Percentiles rank a stretch among this genome's conserved stretches.
These are phyloP conservation scores for Viola odorata DNA, from an alignment of 345 rosid species.

Conservation along the genomic window DNA sequence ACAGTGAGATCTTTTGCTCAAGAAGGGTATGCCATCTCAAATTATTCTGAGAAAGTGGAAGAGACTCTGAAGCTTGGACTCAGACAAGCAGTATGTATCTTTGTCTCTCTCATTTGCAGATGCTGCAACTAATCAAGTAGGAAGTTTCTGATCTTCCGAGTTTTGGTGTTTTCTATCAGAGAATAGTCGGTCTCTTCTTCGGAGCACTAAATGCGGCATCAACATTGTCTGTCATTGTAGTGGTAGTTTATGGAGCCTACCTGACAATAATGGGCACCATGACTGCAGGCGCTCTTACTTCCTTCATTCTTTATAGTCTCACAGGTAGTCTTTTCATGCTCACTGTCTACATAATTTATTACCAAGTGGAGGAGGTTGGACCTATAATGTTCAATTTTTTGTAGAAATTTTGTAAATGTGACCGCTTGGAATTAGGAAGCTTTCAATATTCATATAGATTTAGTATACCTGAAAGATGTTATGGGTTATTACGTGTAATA, in stretches of 20 bases:
- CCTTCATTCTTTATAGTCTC: slow-evolving; percentile 94
- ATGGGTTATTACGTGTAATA: neutral
- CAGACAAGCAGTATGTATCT: slow-evolving; percentile 69
- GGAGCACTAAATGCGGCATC: slow-evolving; percentile 90
- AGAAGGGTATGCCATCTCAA: slow-evolving; percentile 59
- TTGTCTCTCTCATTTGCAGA: slow-evolving; percentile 3
- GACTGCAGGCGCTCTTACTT: slow-evolving; percentile 87
- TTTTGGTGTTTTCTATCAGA: slow-evolving; percentile 29
- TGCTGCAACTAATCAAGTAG: neutral
- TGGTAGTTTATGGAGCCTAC: slow-evolving; percentile 84
- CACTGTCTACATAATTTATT: slow-evolving; percentile 3
- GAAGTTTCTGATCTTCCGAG: neutral
- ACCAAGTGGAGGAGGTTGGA: neutral
- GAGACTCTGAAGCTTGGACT: slow-evolving; percentile 84
- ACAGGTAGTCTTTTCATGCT: slow-evolving; percentile 50
- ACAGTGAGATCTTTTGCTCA: slow-evolving; percentile 95
- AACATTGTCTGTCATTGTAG: slow-evolving; percentile 67
- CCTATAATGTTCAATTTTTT: too few species aligned
- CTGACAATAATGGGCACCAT: slow-evolving; percentile 74
- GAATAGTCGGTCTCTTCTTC: slow-evolving; percentile 61
- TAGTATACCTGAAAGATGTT: neutral
- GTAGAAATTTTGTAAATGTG: too few species aligned
- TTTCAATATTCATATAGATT: neutral
- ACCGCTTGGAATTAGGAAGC: too few species aligned
- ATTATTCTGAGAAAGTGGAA: slow-evolving; percentile 75